phyloP scores from a whole-genome alignment of 805 yeast genomes.

The Starmerella bacillaris region DNA sequence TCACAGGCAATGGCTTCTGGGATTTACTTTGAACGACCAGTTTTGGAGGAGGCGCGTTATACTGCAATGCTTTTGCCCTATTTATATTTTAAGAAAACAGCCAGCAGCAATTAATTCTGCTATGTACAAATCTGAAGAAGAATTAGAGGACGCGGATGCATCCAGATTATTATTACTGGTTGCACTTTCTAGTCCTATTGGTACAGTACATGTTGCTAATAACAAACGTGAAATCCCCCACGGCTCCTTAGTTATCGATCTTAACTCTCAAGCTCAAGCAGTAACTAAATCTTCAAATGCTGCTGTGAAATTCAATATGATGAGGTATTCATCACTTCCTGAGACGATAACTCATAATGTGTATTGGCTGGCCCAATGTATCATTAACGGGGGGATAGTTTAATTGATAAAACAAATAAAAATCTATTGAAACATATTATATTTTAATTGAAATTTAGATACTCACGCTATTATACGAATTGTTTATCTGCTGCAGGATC shows the following conservation, averaged over 20 bases:
- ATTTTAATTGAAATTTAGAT: too few species aligned
- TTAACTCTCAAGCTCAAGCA: conserved; percentile 3
- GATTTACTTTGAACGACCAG: conserved; percentile 16
- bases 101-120: not conserved
- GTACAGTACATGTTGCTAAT: conserved; percentile 4
- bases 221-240: conserved; percentile 5
- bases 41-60: conserved; percentile 14
- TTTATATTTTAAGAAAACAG: conserved; percentile 11
- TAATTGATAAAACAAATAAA: too few species aligned
- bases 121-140: not conserved
- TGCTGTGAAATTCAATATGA: conserved; percentile 7
- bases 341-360: conserved; percentile 10
- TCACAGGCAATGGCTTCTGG: conserved; percentile 12
- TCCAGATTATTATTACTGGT: conserved; percentile 7
- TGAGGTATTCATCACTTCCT: conserved; percentile 9
- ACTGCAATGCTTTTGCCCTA: conserved; percentile 10
- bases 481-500: too few species aligned
- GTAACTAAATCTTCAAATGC: conserved; percentile 3
- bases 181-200: conserved; percentile 8
- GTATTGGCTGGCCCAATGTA: conserved; percentile 21
- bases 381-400: conserved; percentile 19
- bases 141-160: not conserved
- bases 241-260: conserved; percentile 15
- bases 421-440: too few species aligned
- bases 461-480: too few species aligned